Base-by-base conservation (phyloP, 495 filamentous ascomycete genomes). In the Neurospora sp. region DNA sequence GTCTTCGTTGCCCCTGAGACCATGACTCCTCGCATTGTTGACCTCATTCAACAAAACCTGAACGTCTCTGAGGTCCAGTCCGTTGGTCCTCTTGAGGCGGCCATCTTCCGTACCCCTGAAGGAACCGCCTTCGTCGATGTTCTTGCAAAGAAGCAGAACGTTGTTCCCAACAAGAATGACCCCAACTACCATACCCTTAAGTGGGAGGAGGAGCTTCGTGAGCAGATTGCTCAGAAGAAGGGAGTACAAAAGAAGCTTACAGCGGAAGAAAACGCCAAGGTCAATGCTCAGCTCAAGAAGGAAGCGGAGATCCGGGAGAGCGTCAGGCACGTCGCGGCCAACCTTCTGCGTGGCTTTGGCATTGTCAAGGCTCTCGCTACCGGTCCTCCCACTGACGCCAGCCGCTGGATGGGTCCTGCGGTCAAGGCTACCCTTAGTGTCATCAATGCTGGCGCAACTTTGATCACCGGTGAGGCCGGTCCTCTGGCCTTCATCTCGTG, bases 151-250 rank as follows among this genome's bases (percentile, higher is more conserved):
- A 95, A 95, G 80, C 89, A 90, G 76, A 86, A 85, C 69, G 85
- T 86, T n/a, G 78, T 88, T 16, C 87, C 92, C 9, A 88, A 93
- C 77, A 97, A 93, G 81, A 97, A 92, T 76, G 90, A 79, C 72
- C 97, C 93, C 80, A 96, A 98, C 79, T 97, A 97, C 75, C 92
- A 98, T 77, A 97, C 93, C 1, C 79, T 97, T 70, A 98, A 97
- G 83, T 99, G 96, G 96, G 96, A 99, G 81, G 90, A 93, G 77
- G 96, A 98, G 73, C 87, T 98, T n/a, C 84, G 94, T 69, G 87
- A 89, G 41, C 94, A 98, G 77, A 83, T 99, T 49, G 95, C 93
- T 31, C 86, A 93, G 76, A 99, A 98, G 86, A 96, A 94, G 83
- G 96, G 96, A 4, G 88, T 92, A 46, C 90, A 94, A 76, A 94